Evolutionary conservation across 140 eudicot species (phyloP).

Genomic region (Bidens hawaiensis): DNA sequence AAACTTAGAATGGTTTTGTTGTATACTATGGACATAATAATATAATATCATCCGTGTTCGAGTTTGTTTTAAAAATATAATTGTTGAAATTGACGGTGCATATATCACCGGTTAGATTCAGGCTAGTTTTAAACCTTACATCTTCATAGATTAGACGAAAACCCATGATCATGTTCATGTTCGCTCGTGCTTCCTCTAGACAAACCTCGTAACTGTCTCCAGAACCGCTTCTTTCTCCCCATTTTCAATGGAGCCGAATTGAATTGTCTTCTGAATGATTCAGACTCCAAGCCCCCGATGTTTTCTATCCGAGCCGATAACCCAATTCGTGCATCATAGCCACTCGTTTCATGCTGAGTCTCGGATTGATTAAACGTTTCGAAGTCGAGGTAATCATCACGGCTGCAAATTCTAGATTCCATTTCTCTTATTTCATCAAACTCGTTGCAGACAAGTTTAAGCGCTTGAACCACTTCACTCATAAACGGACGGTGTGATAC

Average conservation of each 20-base stretch:
- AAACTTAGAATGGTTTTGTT: constrained; percentile 12
- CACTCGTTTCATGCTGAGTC: constrained; percentile 22
- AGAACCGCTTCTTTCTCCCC: constrained; percentile 53
- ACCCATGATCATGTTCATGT: constrained; percentile 36
- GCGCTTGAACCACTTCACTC: constrained; percentile 98
- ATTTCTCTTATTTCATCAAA: constrained; percentile 57
- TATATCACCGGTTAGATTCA: not conserved
- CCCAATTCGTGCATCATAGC: constrained; percentile 34
- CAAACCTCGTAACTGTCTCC: constrained; percentile 59
- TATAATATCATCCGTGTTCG: not conserved
- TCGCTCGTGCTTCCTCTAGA: constrained; percentile 70
- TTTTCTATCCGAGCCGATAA: constrained; percentile 46
- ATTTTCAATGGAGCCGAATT: constrained; percentile 75
- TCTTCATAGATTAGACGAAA: constrained; percentile 31
- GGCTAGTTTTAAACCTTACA: not conserved
- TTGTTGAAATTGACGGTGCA: not conserved
- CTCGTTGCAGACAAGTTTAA: constrained; percentile 84
- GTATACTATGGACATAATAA: constrained; percentile 7
- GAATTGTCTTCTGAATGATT: constrained; percentile 55
- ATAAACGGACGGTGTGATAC: constrained; percentile 96
- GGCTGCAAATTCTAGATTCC: constrained; percentile 33
- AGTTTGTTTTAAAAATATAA: constrained; percentile 5
- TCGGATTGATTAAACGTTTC: constrained; percentile 34
- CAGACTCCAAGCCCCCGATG: constrained; percentile 44
- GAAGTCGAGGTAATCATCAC: constrained; percentile 37